A percentile compares a stretch with the other conserved stretches of the same genome.
Evolutionary conservation across 2,329 filamentous ascomycete genomes (phyloP).

Genomic region (Dothistroma pini): DNA sequence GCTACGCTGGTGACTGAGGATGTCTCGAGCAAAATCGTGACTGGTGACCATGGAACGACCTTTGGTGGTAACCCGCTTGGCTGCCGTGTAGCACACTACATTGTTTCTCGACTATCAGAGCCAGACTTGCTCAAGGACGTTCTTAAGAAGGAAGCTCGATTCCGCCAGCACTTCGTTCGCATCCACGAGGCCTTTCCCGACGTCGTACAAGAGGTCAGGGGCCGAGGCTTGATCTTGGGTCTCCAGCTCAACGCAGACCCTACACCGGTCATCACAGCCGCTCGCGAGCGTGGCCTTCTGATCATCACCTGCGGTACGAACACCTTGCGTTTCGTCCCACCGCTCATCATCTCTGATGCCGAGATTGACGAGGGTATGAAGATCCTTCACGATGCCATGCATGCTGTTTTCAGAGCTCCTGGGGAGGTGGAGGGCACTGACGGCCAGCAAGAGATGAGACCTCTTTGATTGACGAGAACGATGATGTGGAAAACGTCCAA

Average conservation of each 20-base stretch:
- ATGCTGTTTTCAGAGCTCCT: conserved; percentile 48
- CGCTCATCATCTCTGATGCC: conserved; percentile 71
- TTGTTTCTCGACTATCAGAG: conserved; percentile 72
- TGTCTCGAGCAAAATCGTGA: conserved; percentile 66
- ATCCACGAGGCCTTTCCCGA: conserved; percentile 62
- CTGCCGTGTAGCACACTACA: conserved; percentile 78
- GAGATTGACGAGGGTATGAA: conserved; percentile 76
- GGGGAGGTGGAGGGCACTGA: conserved; percentile 38
- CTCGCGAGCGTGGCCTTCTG: conserved; percentile 79
- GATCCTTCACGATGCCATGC: conserved; percentile 68
- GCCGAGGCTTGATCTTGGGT: conserved; percentile 80
- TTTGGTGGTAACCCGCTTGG: conserved; percentile 91
- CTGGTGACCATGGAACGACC: conserved; percentile 87
- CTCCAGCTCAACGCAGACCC: conserved; percentile 75
- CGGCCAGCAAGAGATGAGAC: conserved; percentile 45
- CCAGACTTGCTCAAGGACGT: conserved; percentile 67
- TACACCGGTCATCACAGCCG: conserved; percentile 72
- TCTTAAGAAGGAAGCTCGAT: conserved; percentile 60
- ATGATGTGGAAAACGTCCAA: too few species aligned
- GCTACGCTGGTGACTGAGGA: conserved; percentile 67
- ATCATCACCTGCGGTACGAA: conserved; percentile 93
- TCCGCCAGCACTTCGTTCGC: conserved; percentile 55
- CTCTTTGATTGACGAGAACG: not conserved
- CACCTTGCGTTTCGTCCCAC: conserved; percentile 87
- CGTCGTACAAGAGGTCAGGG: conserved; percentile 73